phyloP scores from a whole-genome alignment of 2,329 filamentous ascomycete genomes.

The Sporothrix curviconia region DNA sequence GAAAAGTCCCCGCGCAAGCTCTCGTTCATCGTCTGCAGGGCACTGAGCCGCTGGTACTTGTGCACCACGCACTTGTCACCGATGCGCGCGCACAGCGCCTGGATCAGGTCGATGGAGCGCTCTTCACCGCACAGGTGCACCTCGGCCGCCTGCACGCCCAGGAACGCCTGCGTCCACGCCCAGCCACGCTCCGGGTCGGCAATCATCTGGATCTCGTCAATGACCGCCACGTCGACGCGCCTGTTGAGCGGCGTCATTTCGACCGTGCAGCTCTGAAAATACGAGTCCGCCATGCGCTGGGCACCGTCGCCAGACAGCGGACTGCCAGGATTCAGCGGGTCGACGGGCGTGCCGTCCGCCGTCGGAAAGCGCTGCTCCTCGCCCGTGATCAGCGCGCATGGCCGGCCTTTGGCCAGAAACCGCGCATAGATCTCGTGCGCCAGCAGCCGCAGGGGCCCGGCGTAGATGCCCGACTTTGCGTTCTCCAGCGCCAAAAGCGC shows the following conservation, averaged over 20 bases:
- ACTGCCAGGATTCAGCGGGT: not conserved
- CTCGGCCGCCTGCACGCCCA: conserved; percentile 81
- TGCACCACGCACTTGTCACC: conserved; percentile 81
- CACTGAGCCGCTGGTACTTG: conserved; percentile 75
- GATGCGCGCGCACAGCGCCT: conserved; percentile 66
- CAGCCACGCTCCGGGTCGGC: conserved; percentile 71
- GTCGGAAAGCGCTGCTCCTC: conserved; percentile 74
- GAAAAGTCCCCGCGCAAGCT: conserved; percentile 59
- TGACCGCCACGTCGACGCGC: conserved; percentile 78
- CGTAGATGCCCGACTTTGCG: conserved; percentile 73
- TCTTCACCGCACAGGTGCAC: conserved; percentile 91
- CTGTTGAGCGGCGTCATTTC: conserved; percentile 66
- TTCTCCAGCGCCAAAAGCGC: conserved; percentile 78
- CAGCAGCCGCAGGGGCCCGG: conserved; percentile 78
- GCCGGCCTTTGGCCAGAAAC: conserved; percentile 67
- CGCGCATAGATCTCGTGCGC: conserved; percentile 94
- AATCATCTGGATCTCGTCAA: conserved; percentile 99
- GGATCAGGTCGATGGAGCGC: conserved; percentile 70
- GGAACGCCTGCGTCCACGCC: conserved; percentile 87
- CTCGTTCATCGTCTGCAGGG: conserved; percentile 57
- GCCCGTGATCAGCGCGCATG: conserved; percentile 79
- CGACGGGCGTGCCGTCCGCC: conserved; percentile 23
- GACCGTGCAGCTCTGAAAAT: conserved; percentile 81
- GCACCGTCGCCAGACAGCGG: not conserved
- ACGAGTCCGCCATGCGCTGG: conserved; percentile 34